phyloP scores from a whole-genome alignment of 1,139 yeast genomes.

The Scheffersomyces segobiensis region DNA sequence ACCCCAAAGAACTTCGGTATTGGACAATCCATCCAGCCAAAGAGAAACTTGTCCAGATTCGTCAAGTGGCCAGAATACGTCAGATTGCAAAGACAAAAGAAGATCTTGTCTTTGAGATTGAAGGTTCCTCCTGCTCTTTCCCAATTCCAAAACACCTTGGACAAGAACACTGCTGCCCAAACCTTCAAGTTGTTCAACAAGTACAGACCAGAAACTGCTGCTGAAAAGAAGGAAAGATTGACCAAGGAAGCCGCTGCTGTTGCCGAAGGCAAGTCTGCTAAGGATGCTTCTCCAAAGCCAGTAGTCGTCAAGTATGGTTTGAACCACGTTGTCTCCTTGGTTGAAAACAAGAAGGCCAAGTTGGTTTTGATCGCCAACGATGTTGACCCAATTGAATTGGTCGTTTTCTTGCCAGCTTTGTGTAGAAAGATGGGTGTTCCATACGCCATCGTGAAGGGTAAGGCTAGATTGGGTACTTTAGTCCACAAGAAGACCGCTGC shows the following conservation, averaged over 20 bases:
- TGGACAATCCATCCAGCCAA: constrained; percentile 94
- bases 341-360: constrained; percentile 98
- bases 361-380: constrained; percentile 96
- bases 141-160: constrained; percentile 92
- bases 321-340: constrained; percentile 94
- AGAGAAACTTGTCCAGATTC: constrained; percentile 92
- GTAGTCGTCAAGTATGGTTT: constrained; percentile 95
- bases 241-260: constrained; percentile 98
- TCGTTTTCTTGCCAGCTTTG: constrained; percentile 94
- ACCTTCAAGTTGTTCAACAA: constrained; percentile 95
- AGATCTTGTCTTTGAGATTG: constrained; percentile 89
- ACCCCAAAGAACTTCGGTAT: constrained; percentile 94
- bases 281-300: constrained; percentile 95
- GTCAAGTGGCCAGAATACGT: constrained; percentile 99
- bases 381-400: constrained; percentile 98
- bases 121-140: constrained; percentile 98
- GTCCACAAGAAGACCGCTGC: constrained; percentile 97
- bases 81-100: constrained; percentile 96
- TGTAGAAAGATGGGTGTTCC: constrained; percentile 99
- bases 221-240: constrained; percentile 98
- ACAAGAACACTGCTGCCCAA: constrained; percentile 98
- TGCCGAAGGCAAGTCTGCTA: constrained; percentile 95
- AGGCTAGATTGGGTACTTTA: constrained; percentile 97
- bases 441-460: constrained; percentile 97
- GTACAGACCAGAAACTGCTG: constrained; percentile 96